Evolutionary conservation across 306 rosid genomes (phyloP).

Genomic region (Boehmeria nivea): DNA sequence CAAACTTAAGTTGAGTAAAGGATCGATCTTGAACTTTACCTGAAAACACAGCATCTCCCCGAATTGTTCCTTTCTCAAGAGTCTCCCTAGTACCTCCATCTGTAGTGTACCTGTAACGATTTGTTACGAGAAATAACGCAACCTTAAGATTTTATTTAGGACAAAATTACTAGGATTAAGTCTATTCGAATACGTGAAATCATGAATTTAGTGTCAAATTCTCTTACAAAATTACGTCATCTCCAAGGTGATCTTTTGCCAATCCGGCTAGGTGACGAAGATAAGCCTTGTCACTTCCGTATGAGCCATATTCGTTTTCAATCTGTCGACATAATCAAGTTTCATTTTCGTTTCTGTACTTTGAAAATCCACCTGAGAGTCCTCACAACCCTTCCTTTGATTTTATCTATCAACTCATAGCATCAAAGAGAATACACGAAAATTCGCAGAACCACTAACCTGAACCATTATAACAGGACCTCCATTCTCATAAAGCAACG

Average conservation of each 20-base stretch:
- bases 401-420: constrained; percentile 2
- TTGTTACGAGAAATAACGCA: constrained; percentile 1
- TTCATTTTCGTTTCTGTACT: constrained; percentile 3
- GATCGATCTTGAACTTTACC: constrained; percentile 38
- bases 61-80: constrained; percentile 84
- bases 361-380: background rate
- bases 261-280: constrained; percentile 63
- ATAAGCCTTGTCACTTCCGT: constrained; percentile 74
- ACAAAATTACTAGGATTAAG: background rate
- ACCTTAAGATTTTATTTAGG: constrained; percentile 13
- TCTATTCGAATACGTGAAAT: too few relatives aligned
- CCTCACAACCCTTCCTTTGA: background rate
- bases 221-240: constrained; percentile 67
- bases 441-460: constrained; percentile 39
- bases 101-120: constrained; percentile 72
- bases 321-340: constrained; percentile 51
- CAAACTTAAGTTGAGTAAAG: too few relatives aligned
- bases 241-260: constrained; percentile 74
- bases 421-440: constrained; percentile 2
- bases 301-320: constrained; percentile 92
- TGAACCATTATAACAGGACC: constrained; percentile 95
- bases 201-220: too few relatives aligned
- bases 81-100: constrained; percentile 85
- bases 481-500: constrained; percentile 69
- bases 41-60: constrained; percentile 68